These are phyloP conservation scores for Penicillium canariense DNA, from an alignment of 495 filamentous ascomycete genomes.

Conservation along the genomic window DNA sequence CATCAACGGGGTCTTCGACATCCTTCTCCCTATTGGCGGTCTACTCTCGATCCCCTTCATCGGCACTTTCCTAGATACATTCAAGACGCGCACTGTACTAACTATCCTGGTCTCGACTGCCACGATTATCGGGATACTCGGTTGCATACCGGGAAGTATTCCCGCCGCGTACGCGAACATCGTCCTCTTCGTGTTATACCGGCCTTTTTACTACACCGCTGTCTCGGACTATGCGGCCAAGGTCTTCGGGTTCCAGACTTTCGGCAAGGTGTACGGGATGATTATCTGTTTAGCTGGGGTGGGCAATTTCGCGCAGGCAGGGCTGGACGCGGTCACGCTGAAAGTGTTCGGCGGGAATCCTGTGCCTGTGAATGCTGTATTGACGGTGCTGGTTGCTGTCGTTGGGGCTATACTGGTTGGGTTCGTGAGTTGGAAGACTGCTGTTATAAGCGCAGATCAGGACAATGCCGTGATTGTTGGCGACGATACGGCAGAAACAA, in stretches of 20 bases:
- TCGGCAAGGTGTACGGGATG: conserved; percentile 93
- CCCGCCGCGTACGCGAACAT: conserved; percentile 78
- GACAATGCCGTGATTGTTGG: background rate
- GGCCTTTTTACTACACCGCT: conserved; percentile 54
- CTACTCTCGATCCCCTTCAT: conserved; percentile 85
- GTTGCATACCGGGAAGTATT: conserved; percentile 62
- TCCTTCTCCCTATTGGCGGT: conserved; percentile 84
- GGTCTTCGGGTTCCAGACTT: conserved; percentile 94
- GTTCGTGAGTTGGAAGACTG: conserved; percentile 52
- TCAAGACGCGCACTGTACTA: conserved; percentile 73
- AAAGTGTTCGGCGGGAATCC: conserved; percentile 68
- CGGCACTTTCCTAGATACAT: conserved; percentile 75
- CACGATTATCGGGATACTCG: conserved; percentile 74
- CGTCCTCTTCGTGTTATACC: conserved; percentile 66
- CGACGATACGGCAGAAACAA: background rate
- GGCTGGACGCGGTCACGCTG: conserved; percentile 77
- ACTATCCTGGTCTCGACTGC: conserved; percentile 67
- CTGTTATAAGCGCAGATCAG: background rate
- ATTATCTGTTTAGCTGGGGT: conserved; percentile 87
- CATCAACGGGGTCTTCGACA: conserved; percentile 84
- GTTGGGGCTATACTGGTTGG: conserved; percentile 58
- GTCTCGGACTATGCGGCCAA: conserved; percentile 83
- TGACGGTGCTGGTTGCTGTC: conserved; percentile 59
- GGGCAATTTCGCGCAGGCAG: conserved; percentile 83
- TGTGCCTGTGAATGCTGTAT: conserved; percentile 69